Evolutionary conservation across 305 asterid species (phyloP), one percentile per base, ranked within the genome.

Genomic region (Fraxinus sp.): DNA sequence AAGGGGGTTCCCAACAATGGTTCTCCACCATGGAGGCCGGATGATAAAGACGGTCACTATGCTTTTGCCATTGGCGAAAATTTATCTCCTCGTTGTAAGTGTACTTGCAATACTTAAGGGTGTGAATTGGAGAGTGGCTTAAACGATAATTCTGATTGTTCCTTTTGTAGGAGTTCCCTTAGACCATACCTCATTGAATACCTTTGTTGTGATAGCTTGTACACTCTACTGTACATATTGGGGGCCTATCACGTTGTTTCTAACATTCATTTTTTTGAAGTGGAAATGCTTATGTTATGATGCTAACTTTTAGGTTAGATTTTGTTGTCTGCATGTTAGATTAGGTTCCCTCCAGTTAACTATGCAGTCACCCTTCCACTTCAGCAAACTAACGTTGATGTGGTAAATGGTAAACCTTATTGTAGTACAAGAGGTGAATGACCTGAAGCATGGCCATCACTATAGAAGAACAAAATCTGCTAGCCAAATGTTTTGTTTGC

Each of bases 11-110:
- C 91, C 66, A 90, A 84, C 70, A 91, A 85, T 86, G 93, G 91
- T 70, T 94, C 98, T 84, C 98, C 97, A 59, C 98, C 98, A 20
- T 90, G 91, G 95, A 90, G 98, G 83, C 85, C 92, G 28, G 97
- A 93, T 87, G 98, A 92, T 87, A 93, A 93, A 87, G 98, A 94
- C 83, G 97, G 98, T 26, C 97, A 94, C 86, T 94, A 89, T 85
- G 89, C 85, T 74, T 94, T 89, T 83, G 91, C 88, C 78, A 84
- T 92, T 88, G 97, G 97, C 88, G 97, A 94, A 89, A 93, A 88
- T 87, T 84, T 94, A 84, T 91, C 97, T 88, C 91, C 91, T 91
- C 98, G 97, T 52, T 94, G 97, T 94, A 91, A 94, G 96, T 92
- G 73, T 71, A 73, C 74, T 79, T 78, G 70, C 62, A 79, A 72